These are phyloP conservation scores for Sporothrix inflata DNA, from an alignment of 2,329 filamentous ascomycete species.

Conservation along the genomic window DNA sequence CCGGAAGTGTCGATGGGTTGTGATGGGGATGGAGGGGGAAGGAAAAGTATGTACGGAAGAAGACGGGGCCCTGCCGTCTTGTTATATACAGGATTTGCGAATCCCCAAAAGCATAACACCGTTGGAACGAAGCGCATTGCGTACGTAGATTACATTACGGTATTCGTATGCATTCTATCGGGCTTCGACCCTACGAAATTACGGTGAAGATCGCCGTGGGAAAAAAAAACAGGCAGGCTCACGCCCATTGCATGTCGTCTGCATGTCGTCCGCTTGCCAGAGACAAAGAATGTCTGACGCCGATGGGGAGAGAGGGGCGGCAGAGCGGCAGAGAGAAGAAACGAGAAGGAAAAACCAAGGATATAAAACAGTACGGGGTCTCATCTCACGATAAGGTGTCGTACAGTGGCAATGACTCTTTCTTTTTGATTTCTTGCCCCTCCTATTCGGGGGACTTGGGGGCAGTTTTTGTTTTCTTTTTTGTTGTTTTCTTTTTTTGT, in stretches of 20 bases:
- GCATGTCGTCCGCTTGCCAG: background rate
- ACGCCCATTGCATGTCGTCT: background rate
- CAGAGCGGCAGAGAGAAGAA: background rate
- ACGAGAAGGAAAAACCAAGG: conserved; percentile 14
- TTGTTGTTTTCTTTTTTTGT: background rate
- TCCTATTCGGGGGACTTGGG: background rate
- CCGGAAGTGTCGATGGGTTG: background rate
- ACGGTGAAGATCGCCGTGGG: background rate
- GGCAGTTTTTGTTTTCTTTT: background rate
- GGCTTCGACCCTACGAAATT: background rate
- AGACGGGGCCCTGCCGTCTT: background rate
- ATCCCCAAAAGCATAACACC: background rate
- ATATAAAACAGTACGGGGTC: background rate
- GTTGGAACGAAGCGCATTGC: background rate
- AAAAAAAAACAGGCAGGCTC: background rate
- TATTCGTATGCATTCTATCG: conserved; percentile 11
- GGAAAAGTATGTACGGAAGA: background rate
- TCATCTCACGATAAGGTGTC: background rate
- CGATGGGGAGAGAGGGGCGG: background rate
- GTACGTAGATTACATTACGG: background rate
- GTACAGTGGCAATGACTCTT: background rate
- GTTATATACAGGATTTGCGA: background rate
- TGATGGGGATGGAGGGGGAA: background rate
- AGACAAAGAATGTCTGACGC: background rate
- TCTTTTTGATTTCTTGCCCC: background rate